Evolutionary conservation across 805 yeast species (phyloP), one percentile per base, ranked within the genome.

Genomic region (Zygotorulaspora danielsina): DNA sequence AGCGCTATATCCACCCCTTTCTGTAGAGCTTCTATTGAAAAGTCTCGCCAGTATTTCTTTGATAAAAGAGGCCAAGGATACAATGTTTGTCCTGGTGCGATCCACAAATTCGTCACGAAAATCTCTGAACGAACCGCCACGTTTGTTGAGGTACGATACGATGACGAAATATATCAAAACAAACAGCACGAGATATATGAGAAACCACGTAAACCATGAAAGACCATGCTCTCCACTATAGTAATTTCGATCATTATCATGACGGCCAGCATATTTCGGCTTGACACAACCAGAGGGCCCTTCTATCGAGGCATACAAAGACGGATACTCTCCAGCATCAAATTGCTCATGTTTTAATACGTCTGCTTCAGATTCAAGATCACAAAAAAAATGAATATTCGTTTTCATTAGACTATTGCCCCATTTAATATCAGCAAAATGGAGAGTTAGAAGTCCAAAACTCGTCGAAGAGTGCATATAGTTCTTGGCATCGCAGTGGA

Each of bases 1-100:
- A 24, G 97, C 97, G 57, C 95, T 81, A 61, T 93, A 90, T 13
- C 96, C 97, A 19, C 95, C 95, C 59, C 96, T 75, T 52, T 52
- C 53, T 11, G 55, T 24, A 32, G 74, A 66, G 18, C 58, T 41
- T 16, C 31, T 27, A 5, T 89, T 81, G 38, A 81, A 70, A 22
- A 89, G 60, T 53, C 75, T 86, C 36, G 75, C 75, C 29, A 78
- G 66, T 3, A 89, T 71, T 63, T 89, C 96, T 46, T 68, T 72
- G 31, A 75, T 49, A 45, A 89, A 80, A 10, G 73, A 73, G 5
- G 93, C 93, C 36, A 81, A 61, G 1, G 80, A 78, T 18, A 69
- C 67, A 31, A 75, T 54, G 21, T 81, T 66, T 41, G 78, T 84
- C 30, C 73, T 64, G 29, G 78, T 66, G 32, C 83, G 75, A 49